A percentile compares a stretch with the other conserved stretches of the same genome.
These are phyloP conservation scores for Leonotis leonurus DNA, from an alignment of 257 asterid genomes.

Conservation along the genomic window DNA sequence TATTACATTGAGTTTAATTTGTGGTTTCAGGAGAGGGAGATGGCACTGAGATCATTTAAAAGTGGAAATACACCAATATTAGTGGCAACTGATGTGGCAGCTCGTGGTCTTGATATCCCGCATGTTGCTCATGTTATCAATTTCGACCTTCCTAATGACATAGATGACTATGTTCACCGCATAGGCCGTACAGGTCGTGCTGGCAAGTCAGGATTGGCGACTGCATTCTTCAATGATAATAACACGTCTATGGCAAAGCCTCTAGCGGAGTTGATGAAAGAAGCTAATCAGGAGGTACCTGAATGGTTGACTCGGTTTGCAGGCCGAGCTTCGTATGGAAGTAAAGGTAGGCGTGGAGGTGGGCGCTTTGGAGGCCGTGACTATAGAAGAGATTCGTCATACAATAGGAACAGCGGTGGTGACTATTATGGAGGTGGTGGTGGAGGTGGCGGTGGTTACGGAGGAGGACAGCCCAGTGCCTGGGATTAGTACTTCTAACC, in stretches of 20 bases:
- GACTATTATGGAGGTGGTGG: conserved; percentile 36
- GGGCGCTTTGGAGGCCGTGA: conserved; percentile 77
- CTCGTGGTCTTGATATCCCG: conserved; percentile 91
- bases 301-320: conserved; percentile 74
- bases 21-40: conserved; percentile 65
- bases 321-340: conserved; percentile 51
- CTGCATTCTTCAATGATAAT: conserved; percentile 74
- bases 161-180: conserved; percentile 82
- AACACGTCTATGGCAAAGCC: conserved; percentile 62
- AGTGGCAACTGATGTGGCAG: conserved; percentile 94
- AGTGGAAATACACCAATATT: conserved; percentile 76
- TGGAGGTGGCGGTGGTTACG: conserved; percentile 12
- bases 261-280: conserved; percentile 66
- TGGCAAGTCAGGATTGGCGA: conserved; percentile 78
- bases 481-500: conserved; percentile 40
- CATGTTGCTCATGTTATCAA: conserved; percentile 76
- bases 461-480: conserved; percentile 32
- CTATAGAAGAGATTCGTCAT: conserved; percentile 55
- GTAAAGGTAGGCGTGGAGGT: conserved; percentile 62
- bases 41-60: conserved; percentile 72
- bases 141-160: conserved; percentile 82
- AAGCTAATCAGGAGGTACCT: conserved; percentile 85
- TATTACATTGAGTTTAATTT: too few relatives aligned
- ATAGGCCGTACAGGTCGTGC: conserved; percentile 93
- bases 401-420: conserved; percentile 27